A percentile compares a stretch with the other conserved stretches of the same genome.
These are phyloP conservation scores for Boletus insuetus DNA, from an alignment of 768 basidiomycete genomes.

Conservation along the genomic window DNA sequence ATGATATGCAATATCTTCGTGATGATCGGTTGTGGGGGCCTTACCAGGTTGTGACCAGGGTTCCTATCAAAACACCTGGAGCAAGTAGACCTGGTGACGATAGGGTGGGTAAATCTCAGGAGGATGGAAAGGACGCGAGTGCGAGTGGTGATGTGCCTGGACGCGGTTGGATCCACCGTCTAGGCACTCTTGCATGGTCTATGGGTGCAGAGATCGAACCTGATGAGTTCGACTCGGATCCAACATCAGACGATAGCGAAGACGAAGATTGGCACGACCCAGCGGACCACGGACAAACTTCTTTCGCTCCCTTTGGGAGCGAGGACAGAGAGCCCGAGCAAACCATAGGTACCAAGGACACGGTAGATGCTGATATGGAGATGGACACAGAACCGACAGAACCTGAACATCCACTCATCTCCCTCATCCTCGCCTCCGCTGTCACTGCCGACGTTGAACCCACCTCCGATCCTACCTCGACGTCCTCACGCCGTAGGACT, in stretches of 20 bases:
- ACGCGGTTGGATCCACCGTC: neutral
- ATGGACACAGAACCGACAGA: constrained; percentile 9
- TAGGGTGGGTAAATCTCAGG: neutral
- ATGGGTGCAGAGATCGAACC: constrained; percentile 14
- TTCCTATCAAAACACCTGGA: neutral
- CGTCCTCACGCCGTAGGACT: constrained; percentile 13
- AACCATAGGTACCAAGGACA: neutral
- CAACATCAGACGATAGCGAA: constrained; percentile 12
- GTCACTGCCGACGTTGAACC: neutral
- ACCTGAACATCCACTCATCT: constrained; percentile 11
- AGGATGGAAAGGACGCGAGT: neutral
- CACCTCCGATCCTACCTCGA: neutral
- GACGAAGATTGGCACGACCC: constrained; percentile 26
- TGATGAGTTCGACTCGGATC: constrained; percentile 3
- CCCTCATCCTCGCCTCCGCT: constrained; percentile 3
- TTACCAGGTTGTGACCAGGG: constrained; percentile 18
- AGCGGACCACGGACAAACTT: neutral
- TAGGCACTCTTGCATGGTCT: constrained; percentile 19
- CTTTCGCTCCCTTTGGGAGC: neutral
- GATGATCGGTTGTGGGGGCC: constrained; percentile 31
- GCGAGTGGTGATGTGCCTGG: neutral
- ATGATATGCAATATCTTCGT: constrained; percentile 31
- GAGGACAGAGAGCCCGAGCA: neutral
- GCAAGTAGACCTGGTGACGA: neutral
- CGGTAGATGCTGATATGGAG: neutral